These are phyloP conservation scores for Colletotrichum incanum DNA, from an alignment of 2,329 filamentous ascomycete species.

Conservation along the genomic window DNA sequence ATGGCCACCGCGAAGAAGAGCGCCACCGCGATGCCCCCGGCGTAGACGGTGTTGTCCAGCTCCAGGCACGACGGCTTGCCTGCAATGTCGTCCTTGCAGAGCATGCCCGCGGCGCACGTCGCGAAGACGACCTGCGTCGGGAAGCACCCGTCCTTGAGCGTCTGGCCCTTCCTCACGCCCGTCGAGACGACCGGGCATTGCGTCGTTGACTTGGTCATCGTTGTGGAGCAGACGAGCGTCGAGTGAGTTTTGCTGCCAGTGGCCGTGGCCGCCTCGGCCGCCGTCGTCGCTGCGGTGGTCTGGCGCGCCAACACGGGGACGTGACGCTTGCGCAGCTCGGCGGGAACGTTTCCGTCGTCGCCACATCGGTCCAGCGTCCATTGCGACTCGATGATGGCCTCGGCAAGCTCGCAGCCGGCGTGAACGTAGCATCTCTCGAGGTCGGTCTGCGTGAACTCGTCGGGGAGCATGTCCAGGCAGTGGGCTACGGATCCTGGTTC, in stretches of 20 bases:
- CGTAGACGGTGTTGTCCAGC: conserved; percentile 56
- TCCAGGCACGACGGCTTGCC: conserved; percentile 62
- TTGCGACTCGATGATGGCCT: conserved; percentile 51
- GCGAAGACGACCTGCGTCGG: conserved; percentile 52
- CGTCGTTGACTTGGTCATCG: conserved; percentile 52
- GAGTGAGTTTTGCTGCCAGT: conserved; percentile 44
- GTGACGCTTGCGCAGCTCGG: conserved; percentile 44
- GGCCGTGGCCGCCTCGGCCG: conserved; percentile 2
- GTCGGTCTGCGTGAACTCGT: conserved; percentile 50
- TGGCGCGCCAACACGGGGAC: conserved; percentile 34
- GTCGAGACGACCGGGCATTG: conserved; percentile 57
- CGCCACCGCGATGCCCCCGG: conserved; percentile 64
- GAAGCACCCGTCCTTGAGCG: conserved; percentile 56
- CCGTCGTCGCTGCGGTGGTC: conserved; percentile 41
- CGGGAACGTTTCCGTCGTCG: conserved; percentile 16
- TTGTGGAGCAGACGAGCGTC: conserved; percentile 48
- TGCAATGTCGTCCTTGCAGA: conserved; percentile 60
- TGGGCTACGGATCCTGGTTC: conserved; percentile 57
- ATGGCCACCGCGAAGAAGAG: conserved; percentile 62
- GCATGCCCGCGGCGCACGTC: conserved; percentile 60
- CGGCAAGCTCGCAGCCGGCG: conserved; percentile 54
- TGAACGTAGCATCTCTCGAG: conserved; percentile 57
- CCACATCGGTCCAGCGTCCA: conserved; percentile 53
- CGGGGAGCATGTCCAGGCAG: conserved; percentile 58
- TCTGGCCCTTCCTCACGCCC: conserved; percentile 58